phyloP scores from a whole-genome alignment of 2,329 filamentous ascomycete species.

The Capronia americana region DNA sequence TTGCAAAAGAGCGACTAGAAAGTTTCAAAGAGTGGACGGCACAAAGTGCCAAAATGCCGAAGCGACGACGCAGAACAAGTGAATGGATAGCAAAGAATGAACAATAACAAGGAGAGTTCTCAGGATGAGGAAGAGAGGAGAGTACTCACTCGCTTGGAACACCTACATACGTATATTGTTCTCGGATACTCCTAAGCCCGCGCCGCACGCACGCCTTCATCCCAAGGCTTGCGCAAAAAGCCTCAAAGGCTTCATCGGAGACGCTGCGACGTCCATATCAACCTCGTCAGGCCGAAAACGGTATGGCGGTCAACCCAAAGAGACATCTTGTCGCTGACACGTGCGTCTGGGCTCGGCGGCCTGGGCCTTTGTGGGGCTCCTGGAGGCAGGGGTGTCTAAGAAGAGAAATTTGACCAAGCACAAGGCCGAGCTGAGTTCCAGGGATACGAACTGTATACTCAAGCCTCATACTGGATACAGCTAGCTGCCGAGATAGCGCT shows the following conservation, averaged over 20 bases:
- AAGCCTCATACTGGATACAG: neutral
- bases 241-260: neutral
- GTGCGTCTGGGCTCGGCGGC: neutral
- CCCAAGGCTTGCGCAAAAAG: neutral
- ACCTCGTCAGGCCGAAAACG: neutral
- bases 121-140: neutral
- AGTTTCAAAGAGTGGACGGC: slow-evolving; percentile 16
- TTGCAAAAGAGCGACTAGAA: slow-evolving; percentile 15
- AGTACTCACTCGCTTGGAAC: neutral
- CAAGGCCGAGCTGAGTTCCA: slow-evolving; percentile 3
- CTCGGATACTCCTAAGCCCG: neutral
- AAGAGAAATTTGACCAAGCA: slow-evolving; percentile 15
- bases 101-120: neutral
- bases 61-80: neutral
- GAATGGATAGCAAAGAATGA: slow-evolving; percentile 1
- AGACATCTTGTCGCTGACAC: slow-evolving; percentile 1
- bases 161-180: slow-evolving; percentile 3
- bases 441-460: neutral
- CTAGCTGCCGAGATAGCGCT: neutral
- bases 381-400: neutral
- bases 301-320: neutral
- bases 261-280: slow-evolving; percentile 4
- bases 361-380: neutral
- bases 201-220: neutral
- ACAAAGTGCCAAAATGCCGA: slow-evolving; percentile 13